These are phyloP conservation scores for Prunus kanzakura DNA, from an alignment of 306 rosid genomes.

Conservation along the genomic window DNA sequence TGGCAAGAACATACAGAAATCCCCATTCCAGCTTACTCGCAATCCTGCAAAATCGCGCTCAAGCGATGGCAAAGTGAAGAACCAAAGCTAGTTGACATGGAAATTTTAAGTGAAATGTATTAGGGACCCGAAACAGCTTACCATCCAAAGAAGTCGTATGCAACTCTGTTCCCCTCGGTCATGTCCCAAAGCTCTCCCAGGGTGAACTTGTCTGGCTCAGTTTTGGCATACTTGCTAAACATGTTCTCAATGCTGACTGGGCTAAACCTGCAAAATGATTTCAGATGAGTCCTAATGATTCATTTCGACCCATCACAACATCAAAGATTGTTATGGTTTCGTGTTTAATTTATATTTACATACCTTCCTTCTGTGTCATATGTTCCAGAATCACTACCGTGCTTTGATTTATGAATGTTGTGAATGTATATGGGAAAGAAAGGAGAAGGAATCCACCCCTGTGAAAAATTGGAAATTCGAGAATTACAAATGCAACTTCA, in stretches of 20 bases:
- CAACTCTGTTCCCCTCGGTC: constrained; percentile 70
- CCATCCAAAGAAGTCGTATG: constrained; percentile 75
- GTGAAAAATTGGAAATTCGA: no score
- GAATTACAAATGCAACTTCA: no score
- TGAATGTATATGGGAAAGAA: no score
- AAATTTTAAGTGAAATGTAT: neutral
- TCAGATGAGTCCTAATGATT: neutral
- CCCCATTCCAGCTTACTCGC: constrained; percentile 74
- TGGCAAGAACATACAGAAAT: constrained; percentile 56
- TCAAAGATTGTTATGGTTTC: neutral
- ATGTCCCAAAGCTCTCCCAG: constrained; percentile 69
- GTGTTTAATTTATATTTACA: neutral
- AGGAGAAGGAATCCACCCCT: no score
- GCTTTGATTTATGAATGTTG: no score
- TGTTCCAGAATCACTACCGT: no score
- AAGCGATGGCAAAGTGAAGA: neutral
- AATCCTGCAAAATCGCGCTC: constrained; percentile 34
- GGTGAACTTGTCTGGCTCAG: constrained; percentile 60
- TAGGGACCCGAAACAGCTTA: neutral
- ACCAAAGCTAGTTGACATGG: no score
- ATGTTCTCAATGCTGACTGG: constrained; percentile 67
- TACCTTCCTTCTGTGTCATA: constrained; percentile 42
- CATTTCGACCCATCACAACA: neutral
- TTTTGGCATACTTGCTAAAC: constrained; percentile 69
- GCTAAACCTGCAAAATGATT: constrained; percentile 36